Base-by-base conservation (phyloP, 768 basidiomycete genomes). In the Pulveroboletus ravenelii region DNA sequence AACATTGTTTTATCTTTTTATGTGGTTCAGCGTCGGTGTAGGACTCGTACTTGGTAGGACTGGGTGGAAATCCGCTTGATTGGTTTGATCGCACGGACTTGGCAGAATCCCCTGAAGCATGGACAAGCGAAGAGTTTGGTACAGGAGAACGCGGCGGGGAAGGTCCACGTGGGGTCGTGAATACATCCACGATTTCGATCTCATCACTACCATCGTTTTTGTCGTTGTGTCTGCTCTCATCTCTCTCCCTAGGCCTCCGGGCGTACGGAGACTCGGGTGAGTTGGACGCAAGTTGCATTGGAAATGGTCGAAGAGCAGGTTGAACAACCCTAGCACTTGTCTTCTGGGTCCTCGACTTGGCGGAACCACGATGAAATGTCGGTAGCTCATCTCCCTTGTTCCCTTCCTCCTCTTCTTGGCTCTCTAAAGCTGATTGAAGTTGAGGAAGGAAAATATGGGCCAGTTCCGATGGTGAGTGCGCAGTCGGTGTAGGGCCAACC, bases 271-370 rank as follows among this genome's bases (percentile, higher is more conserved):
- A 53, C 14, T 30, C 20, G 4, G 15, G 37, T 9, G 48, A 35
- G 10, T 44, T n/a, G 29, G 25, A n/a, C 10, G 31, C 47, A 13
- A 56, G 31, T 15, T 60, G 61, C 56, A 67, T 59, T 39, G 67
- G 66, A 51, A 69, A 67, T 20, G 65, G 62, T 7, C 45, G 59
- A 40, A 52, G 56, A 3, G 35, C 53, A n/a, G 45, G 49, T 32
- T 50, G 49, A 9, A 3, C 31, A 34, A 10, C 17, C 14, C 20
- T 46, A 15, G 35, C 35, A 2, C 34, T 37, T 6, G 36, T 8
- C 36, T 40, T 50, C 18, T 40, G 48, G 31, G 12, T 32, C 27
- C 36, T 46, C 9, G 45, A 45, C 14, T 39, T 45, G 29, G 45
- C 15, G 14, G 56, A 54, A 53, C 50, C 51, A 15, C 31, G 39